Base-by-base conservation (phyloP, 2,329 filamentous ascomycete species). In the Paracoccidioides lutzii region DNA sequence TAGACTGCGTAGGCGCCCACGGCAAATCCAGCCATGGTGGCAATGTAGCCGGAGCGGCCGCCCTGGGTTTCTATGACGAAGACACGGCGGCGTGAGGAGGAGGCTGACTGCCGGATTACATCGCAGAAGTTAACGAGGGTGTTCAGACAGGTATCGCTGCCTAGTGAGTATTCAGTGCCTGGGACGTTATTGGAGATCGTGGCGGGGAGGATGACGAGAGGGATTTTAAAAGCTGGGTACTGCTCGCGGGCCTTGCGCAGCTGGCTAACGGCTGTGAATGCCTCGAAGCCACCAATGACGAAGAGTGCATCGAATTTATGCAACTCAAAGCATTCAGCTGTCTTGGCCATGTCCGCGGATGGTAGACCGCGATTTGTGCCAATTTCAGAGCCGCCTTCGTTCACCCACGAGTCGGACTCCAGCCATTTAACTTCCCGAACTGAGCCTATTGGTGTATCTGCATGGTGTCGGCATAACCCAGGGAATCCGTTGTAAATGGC, bases 181-280 rank as follows among this genome's bases (percentile, higher is more conserved):
- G 93, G 93, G 4, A 98, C 93, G 69, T 98, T 98, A 78, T 98
- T 98, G 61, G 89, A 95, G 63, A 98, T 91, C 8, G 93, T 98
- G n/a, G 93, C 93, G 0, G 93, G 93, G 32, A 98, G 78, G 44
- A 96, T 80, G 54, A 86, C 81, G 78, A 97, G 88, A 22, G 93
- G 93, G 60, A 98, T 96, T 71, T 88, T 90, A 67, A 98, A 87
- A 1, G 87, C 85, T 9, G 88, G 83, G 72, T 87, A 95, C 59
- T 88, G 74, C 40, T 82, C 79, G 55, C 90, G 80, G 12, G 86
- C 90, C 74, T 88, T 82, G 62, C 90, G 85, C 58, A 98, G 79
- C 71, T 97, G 87, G 46, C 87, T 88, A 38, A 96, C 80, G 2
- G 93, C 85, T 57, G 93, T 94, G 77, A 94, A 98, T 1, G 90